Base-by-base conservation (phyloP, 768 basidiomycete genomes). In the Pulveroboletus frians region DNA sequence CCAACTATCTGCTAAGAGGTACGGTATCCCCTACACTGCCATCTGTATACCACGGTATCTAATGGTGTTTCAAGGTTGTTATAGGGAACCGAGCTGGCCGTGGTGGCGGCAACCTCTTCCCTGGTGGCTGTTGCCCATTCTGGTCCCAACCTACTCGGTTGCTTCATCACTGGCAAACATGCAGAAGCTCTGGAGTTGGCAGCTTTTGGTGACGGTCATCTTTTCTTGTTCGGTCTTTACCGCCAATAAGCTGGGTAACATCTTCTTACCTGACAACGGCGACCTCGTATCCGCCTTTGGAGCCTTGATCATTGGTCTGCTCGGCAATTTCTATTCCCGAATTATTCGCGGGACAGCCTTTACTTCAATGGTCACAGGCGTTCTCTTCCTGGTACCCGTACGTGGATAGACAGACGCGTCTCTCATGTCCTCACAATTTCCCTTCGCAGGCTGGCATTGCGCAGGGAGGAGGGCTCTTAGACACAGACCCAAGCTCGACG, bases 351-450 rank as follows among this genome's bases (percentile, higher is more conserved):
- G 88, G 45, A 91, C 88, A 3, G 88, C 91, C 3, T 93, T 92
- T 65, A 90, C 88, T 0, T 81, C 85, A 10, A 93, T 92, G 87
- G 86, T 92, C n/a, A 87, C 90, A 3, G 87, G 88, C n/a, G 85
- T 94, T n/a, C 68, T 92, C 41, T 92, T 92, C 67, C 73, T 92
- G 18, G 90, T 93, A 10, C 90, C 91, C 40, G 91, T 92, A 64
- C 65, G 87, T 71, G 40, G 36, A 43, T 32, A 7, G 37, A 39
- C 30, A 20, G 23, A n/a, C 43, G 17, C 23, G 34, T 34, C 21
- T 39, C 9, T 47, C 44, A 27, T 29, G 15, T 23, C 23, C 46
- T 62, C 32, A 66, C 55, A 52, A 55, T 58, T 39, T 61, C 34
- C 63, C 26, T 47, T 47, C 36, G 2, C 59, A 88, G 84, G 87